Evolutionary conservation across 352 stramenopile species (phyloP), one percentile per base, ranked within the genome.

Genomic region (Globisporangium paroecandrum): DNA sequence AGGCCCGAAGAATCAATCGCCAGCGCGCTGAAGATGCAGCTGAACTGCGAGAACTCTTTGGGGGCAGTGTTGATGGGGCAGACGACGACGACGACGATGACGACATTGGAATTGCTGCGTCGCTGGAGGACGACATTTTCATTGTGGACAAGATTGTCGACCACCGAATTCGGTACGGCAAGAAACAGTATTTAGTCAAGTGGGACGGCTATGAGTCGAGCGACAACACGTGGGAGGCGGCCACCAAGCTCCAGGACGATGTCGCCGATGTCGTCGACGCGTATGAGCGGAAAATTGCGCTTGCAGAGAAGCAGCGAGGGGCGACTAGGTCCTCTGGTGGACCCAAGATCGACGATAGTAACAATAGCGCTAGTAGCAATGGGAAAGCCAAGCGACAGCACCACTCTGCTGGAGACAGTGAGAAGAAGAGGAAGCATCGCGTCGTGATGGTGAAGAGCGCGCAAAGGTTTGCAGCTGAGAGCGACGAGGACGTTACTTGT

Each of bases 201-300:
- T 93, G 85, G 82, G 82, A 91, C 57, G 79, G 77, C 34, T 93
- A 91, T 68, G 74, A 82, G 47, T 75, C 75, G 29, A 80, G 75
- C 46, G 76, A 88, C 54, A 85, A 93, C 69, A 91, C 82, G 27
- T 93, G 82, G 82, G 82, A 93, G 58, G 41, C 72, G 25, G 81
- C 74, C 1, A 46, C 72, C 3, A 82, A 83, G 64, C 70, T 91
- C 20, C 78, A 80, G 24, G 55, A 49, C 8, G 77, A 93, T 59
- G 81, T 91, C 0, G 70, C 76, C 3, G 72, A 78, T 1, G 73
- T 90, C 32, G 81, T 91, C 5, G 58, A 85, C 8, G 74, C 81
- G 8, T 93, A 93, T 47, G 81, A 91, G 65, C 61, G 47, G 29
- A 55, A 69, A 24, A 15, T 54, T 2, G 64, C 62, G n/a, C 34